Percentiles rank a stretch among this genome's conserved stretches.
These are phyloP conservation scores for Leccinum cinnamomeum DNA, from an alignment of 1,284 basidiomycete genomes.

Conservation along the genomic window DNA sequence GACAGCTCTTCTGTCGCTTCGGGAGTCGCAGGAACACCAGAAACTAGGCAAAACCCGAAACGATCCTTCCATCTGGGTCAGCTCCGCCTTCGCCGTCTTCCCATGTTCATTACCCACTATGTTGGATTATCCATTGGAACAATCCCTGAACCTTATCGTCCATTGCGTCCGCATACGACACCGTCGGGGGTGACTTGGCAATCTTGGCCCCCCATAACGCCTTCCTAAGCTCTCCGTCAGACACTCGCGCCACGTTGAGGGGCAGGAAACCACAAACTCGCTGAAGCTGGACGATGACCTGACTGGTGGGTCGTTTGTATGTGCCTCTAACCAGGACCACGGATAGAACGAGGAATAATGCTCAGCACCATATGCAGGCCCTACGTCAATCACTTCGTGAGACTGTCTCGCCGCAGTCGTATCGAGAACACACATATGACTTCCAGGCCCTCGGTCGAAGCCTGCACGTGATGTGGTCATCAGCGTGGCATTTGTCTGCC, in stretches of 20 bases:
- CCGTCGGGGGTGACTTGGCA: slow-evolving; percentile 70
- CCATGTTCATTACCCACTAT: slow-evolving; percentile 54
- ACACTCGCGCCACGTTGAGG: background rate
- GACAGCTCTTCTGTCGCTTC: slow-evolving; percentile 85
- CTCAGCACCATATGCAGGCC: slow-evolving; percentile 51
- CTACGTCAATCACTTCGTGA: slow-evolving; percentile 35
- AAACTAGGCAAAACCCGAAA: slow-evolving; percentile 90
- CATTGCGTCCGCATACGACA: slow-evolving; percentile 80
- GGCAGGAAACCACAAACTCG: slow-evolving; percentile 42
- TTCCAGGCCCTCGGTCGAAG: slow-evolving; percentile 65
- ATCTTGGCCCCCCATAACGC: slow-evolving; percentile 84
- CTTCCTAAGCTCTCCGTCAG: slow-evolving; percentile 46
- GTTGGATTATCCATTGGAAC: slow-evolving; percentile 76
- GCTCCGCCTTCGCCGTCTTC: background rate
- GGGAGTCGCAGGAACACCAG: slow-evolving; percentile 77
- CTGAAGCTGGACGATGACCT: slow-evolving; percentile 23
- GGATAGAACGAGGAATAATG: slow-evolving; percentile 81
- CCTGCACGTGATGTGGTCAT: slow-evolving; percentile 55
- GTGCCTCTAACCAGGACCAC: slow-evolving; percentile 78
- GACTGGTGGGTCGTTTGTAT: slow-evolving; percentile 73
- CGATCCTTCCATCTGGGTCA: slow-evolving; percentile 51
- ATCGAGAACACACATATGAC: slow-evolving; percentile 53
- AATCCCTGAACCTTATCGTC: slow-evolving; percentile 63
- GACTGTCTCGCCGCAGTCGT: background rate
- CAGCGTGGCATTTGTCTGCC: too few species aligned